These are phyloP conservation scores for Leccinum obscurum DNA, from an alignment of 768 basidiomycete species.

Conservation along the genomic window DNA sequence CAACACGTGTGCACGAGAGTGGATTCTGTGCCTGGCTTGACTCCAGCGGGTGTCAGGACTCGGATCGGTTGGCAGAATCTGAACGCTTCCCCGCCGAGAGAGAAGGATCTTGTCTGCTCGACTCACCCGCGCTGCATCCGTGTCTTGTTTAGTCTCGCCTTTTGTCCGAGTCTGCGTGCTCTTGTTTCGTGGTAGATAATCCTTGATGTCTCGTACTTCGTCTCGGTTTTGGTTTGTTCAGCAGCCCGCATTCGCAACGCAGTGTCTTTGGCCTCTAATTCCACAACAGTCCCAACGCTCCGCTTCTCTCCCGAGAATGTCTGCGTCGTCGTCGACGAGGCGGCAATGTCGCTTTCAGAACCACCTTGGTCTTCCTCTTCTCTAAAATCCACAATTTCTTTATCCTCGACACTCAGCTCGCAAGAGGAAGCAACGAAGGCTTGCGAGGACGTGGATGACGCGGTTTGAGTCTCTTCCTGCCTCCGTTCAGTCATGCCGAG, in stretches of 20 bases:
- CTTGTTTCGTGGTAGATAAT: too few relatives aligned
- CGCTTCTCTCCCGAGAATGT: neutral
- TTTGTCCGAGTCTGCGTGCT: too few relatives aligned
- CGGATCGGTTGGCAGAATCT: too few relatives aligned
- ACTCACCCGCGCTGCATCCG: too few relatives aligned
- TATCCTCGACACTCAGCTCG: neutral
- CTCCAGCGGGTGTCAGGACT: too few relatives aligned
- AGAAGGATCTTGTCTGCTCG: too few relatives aligned
- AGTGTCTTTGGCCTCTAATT: neutral
- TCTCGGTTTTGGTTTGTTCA: neutral
- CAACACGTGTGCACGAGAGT: too few relatives aligned
- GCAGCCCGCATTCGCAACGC: too few relatives aligned
- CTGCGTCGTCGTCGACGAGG: neutral
- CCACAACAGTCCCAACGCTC: neutral
- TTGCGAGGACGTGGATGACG: neutral
- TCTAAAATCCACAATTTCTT: neutral
- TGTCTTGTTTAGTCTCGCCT: too few relatives aligned
- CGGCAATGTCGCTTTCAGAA: neutral
- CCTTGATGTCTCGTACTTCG: too few relatives aligned
- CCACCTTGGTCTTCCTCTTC: neutral
- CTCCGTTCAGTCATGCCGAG: neutral
- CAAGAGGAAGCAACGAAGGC: neutral
- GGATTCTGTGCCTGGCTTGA: too few relatives aligned
- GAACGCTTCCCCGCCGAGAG: too few relatives aligned
- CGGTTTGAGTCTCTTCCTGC: neutral